Evolutionary conservation across 1,284 basidiomycete species (phyloP), one percentile per base, ranked within the genome.

Genomic region (Amylostereum areolatum): DNA sequence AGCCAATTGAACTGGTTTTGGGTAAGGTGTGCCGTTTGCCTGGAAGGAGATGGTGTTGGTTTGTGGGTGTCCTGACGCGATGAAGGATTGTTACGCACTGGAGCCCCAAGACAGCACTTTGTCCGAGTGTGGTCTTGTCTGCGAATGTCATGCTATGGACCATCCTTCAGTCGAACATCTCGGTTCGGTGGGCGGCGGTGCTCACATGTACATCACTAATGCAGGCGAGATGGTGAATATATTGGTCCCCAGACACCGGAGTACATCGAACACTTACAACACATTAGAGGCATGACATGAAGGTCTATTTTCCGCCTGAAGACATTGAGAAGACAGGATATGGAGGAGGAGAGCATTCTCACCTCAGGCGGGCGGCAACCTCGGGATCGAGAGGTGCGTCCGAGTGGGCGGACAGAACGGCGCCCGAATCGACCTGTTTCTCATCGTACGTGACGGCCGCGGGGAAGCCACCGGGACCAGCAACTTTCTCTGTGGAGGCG

Each of bases 1-100:
- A 86, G 76, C 82, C 82, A 69, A 55, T 65, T 69, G 63, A 66
- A 69, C 55, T 71, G 63, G 57, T 64, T 61, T 47, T 67, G 61
- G 36, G 56, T 57, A 35, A 71, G 62, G 53, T 68, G 63, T 5
- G 64, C 59, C 25, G 60, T 63, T 31, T 55, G 52, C 42, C 64
- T 66, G n/a, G n/a, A n/a, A n/a, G n/a, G n/a, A n/a, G n/a, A 33
- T 30, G 12, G 9, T 5, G 7, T 29, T 31, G n/a, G n/a, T 25
- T 37, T 27, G 12, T 35, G 35, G 32, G 36, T 47, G 31, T 24
- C n/a, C n/a, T 10, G 12, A 4, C 30, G 40, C 42, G 35, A 30
- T n/a, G 36, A 30, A 36, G 31, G 18, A 47, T 37, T 36, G 25
- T n/a, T 24, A 50, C 52, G 9, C 33, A 55, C 53, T 42, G 33